Base-by-base conservation (phyloP, 2,329 filamentous ascomycete species). In the Boeremia exigua region DNA sequence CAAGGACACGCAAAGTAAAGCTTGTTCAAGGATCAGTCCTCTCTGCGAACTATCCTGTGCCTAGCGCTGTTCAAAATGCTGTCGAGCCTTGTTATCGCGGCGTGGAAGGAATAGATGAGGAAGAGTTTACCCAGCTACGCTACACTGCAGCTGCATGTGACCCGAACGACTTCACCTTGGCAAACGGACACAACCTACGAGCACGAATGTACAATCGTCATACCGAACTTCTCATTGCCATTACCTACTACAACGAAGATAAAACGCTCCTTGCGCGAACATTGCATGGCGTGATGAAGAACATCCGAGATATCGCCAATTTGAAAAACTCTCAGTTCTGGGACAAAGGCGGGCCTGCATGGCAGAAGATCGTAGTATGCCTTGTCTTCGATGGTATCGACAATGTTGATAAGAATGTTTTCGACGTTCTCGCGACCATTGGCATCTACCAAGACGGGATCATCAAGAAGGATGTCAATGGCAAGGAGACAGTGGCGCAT, bases 181-280 rank as follows among this genome's bases (percentile, higher is more conserved):
- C 96, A 82, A 97, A 97, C 76, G 94, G 94, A 8, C 97, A 96
- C 82, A 96, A 97, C 80, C 84, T 97, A 75, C 90, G 94, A 46
- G 91, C 93, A 36, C 88, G 92, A 62, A 97, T 96, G 93, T 97
- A 97, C 80, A 97, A 97, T 83, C 85, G 94, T 67, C 93, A 96
- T 76, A 97, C 94, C 14, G 93, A 97, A 80, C 81, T 97, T 65
- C 84, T 97, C 58, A 96, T 97, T 76, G 94, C 93, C 68, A 92
- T 97, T 68, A 97, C 93, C 61, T 96, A 96, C 82, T 97, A 97
- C 82, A 97, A 97, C 81, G 94, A 97, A 83, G 94, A 97, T 80
- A 97, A 97, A 82, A 86, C 89, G 28, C 82, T 97, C 63, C 90
- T 94, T 32, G 83, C 93, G 43, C 88, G 94, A 79, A 97, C 94